Evolutionary conservation across 345 rosid genomes (phyloP).

Genomic region (Luvunga scandens): DNA sequence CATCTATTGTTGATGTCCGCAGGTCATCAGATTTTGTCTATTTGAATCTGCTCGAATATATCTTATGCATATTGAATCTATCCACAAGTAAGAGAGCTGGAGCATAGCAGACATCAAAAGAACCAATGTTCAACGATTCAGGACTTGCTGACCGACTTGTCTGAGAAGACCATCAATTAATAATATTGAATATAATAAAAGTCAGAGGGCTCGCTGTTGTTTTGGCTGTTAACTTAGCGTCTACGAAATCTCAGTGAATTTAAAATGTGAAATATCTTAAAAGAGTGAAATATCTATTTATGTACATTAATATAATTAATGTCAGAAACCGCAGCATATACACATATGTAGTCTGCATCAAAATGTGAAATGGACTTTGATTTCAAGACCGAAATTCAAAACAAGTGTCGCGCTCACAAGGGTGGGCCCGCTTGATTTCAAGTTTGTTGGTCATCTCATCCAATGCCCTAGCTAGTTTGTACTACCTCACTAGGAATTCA

Average conservation of each 20-base stretch:
- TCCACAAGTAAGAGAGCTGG: background rate
- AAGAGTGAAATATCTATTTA: background rate
- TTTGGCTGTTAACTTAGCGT: background rate
- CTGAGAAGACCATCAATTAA: background rate
- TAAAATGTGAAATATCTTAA: background rate
- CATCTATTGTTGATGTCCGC: no score
- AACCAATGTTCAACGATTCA: background rate
- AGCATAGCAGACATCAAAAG: background rate
- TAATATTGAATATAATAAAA: background rate
- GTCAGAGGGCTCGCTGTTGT: background rate
- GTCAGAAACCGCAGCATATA: background rate
- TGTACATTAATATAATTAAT: background rate
- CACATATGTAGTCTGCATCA: background rate
- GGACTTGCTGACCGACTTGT: background rate
- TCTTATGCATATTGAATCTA: background rate
- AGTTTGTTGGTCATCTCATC: background rate
- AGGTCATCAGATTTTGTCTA: background rate
- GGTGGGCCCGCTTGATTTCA: background rate
- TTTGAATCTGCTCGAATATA: background rate
- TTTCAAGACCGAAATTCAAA: background rate
- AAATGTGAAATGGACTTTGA: background rate
- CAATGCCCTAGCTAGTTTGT: background rate
- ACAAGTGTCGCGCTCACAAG: background rate
- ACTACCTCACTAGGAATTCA: no score
- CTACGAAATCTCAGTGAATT: background rate